These are phyloP conservation scores for Pichiaceae sp. DNA, from an alignment of 1,139 yeast genomes.

Conservation along the genomic window DNA sequence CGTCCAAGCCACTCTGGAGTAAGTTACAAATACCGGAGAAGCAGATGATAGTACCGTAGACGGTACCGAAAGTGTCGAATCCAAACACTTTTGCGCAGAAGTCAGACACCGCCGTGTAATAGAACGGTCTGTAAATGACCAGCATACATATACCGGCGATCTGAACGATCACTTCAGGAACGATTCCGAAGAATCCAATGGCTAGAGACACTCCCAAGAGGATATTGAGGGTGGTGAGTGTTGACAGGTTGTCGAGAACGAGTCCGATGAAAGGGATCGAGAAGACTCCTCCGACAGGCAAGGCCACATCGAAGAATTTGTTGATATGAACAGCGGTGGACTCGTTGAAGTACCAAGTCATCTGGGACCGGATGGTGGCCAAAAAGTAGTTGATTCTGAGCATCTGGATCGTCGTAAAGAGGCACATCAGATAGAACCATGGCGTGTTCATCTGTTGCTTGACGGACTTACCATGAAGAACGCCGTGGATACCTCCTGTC, in stretches of 20 bases:
- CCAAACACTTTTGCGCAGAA: constrained; percentile 92
- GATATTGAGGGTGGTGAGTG: constrained; percentile 47
- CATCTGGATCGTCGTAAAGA: constrained; percentile 82
- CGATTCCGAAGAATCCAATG: constrained; percentile 62
- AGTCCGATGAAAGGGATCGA: constrained; percentile 84
- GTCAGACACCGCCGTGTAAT: constrained; percentile 87
- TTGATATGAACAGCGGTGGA: constrained; percentile 51
- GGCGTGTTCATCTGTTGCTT: constrained; percentile 58
- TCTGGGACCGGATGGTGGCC: constrained; percentile 79
- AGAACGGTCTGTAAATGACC: constrained; percentile 86
- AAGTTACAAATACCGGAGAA: constrained; percentile 73
- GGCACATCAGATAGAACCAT: constrained; percentile 73
- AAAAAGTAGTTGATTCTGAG: constrained; percentile 84
- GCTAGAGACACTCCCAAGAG: constrained; percentile 45
- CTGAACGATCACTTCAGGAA: constrained; percentile 44
- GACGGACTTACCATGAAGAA: constrained; percentile 61
- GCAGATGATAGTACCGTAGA: constrained; percentile 83
- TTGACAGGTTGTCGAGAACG: constrained; percentile 67
- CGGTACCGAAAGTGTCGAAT: constrained; percentile 81
- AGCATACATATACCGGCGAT: constrained; percentile 58
- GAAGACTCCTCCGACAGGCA: constrained; percentile 79
- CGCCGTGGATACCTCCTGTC: constrained; percentile 79
- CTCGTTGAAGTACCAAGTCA: constrained; percentile 49
- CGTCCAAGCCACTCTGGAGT: constrained; percentile 62
- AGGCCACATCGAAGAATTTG: constrained; percentile 71